Conservation (phyloP, 768 basidiomycete species). For the Rhodotorula babjevae region DNA sequence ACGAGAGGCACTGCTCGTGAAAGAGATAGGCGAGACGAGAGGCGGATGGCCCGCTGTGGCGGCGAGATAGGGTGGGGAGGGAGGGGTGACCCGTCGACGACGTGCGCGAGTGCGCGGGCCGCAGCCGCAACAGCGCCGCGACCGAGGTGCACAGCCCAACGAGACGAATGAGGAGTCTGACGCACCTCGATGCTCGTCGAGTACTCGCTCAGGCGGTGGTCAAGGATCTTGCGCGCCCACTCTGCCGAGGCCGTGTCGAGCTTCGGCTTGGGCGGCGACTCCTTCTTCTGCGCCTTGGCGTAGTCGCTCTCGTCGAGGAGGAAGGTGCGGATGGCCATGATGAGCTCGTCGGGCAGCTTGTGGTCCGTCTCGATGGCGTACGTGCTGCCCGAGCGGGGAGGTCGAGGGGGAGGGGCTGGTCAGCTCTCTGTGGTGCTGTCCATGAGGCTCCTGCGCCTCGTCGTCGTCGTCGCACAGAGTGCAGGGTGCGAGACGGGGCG, state of each 20-base stretch:
- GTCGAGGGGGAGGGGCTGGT: too few species aligned
- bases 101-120: background rate
- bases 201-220: constrained; percentile 57
- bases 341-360: constrained; percentile 55
- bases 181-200: constrained; percentile 59
- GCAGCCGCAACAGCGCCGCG: too few species aligned
- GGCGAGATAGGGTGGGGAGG: background rate
- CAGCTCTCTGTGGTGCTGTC: too few species aligned
- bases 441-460: too few species aligned
- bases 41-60: background rate
- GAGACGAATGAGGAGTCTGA: constrained; percentile 21
- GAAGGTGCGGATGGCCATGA: constrained; percentile 65
- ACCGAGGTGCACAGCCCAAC: too few species aligned
- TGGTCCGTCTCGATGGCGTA: constrained; percentile 57
- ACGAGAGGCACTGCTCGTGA: background rate
- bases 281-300: constrained; percentile 58
- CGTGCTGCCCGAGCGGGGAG: constrained; percentile 49
- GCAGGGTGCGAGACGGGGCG: too few species aligned
- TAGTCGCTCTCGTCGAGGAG: constrained; percentile 59
- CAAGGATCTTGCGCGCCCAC: constrained; percentile 55
- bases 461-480: too few species aligned
- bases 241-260: constrained; percentile 53
- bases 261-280: constrained; percentile 70
- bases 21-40: background rate
- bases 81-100: background rate